A percentile compares a stretch with the other conserved stretches of the same genome.
phyloP scores from a whole-genome alignment of 2,329 filamentous ascomycete genomes.

The Elsinoe necatrix region DNA sequence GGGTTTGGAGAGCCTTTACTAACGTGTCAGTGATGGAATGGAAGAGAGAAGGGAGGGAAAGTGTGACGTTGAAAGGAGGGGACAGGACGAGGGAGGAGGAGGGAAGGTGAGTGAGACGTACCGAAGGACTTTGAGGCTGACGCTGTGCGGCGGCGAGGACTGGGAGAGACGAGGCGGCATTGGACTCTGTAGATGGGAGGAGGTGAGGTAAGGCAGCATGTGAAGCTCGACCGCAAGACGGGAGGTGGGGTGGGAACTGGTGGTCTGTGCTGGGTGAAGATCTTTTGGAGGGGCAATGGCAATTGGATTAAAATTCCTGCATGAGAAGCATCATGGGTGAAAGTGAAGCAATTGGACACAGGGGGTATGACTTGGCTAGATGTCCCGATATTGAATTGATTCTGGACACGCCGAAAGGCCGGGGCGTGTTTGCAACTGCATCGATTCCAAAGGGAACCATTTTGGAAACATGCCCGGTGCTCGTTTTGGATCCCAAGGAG shows the following conservation, averaged over 20 bases:
- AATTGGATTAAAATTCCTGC: not conserved
- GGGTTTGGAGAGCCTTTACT: constrained; percentile 73
- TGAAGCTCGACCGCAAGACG: not conserved
- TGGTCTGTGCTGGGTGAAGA: constrained; percentile 7
- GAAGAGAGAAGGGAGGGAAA: too few relatives aligned
- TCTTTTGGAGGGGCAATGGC: not conserved
- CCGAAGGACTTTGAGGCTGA: constrained; percentile 76
- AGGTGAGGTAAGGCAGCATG: constrained; percentile 3
- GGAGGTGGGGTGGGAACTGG: not conserved
- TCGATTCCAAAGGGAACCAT: constrained; percentile 41
- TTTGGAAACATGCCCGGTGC: constrained; percentile 46
- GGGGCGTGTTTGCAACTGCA: constrained; percentile 44
- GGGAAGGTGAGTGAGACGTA: constrained; percentile 63
- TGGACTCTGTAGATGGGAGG: not conserved
- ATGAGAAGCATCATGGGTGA: not conserved
- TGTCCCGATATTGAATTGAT: constrained; percentile 15
- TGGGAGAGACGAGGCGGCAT: constrained; percentile 7
- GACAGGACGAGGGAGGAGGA: constrained; percentile 38
- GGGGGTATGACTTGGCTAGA: constrained; percentile 26
- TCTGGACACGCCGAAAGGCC: constrained; percentile 26
- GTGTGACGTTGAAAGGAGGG: not conserved
- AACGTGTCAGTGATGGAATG: too few relatives aligned
- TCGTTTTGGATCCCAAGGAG: constrained; percentile 42
- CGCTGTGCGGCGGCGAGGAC: constrained; percentile 54
- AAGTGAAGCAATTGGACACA: not conserved